A percentile compares a stretch with the other conserved stretches of the same genome.
These are phyloP conservation scores for Pichia sp. DNA, from an alignment of 1,139 yeast genomes.

Conservation along the genomic window DNA sequence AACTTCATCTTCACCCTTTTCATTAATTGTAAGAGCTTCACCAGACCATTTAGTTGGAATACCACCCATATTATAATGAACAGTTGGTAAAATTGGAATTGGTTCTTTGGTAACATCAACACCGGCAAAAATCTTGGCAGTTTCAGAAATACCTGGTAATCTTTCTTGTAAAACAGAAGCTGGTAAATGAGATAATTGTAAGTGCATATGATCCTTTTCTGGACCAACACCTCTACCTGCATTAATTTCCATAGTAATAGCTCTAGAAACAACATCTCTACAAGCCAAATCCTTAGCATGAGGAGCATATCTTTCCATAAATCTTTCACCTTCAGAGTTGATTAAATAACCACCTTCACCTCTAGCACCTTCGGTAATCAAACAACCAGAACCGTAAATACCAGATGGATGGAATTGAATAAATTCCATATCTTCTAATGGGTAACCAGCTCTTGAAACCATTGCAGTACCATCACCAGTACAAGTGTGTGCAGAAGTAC, in stretches of 20 bases:
- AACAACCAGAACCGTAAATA: slow-evolving; percentile 97
- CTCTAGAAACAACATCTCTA: slow-evolving; percentile 97
- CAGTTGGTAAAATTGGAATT: slow-evolving; percentile 96
- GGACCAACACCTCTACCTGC: slow-evolving; percentile 99
- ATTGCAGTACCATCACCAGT: slow-evolving; percentile 99
- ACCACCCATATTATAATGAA: slow-evolving; percentile 99
- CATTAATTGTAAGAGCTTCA: slow-evolving; percentile 80
- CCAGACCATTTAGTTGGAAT: slow-evolving; percentile 97
- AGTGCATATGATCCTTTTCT: slow-evolving; percentile 86
- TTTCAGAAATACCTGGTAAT: slow-evolving; percentile 98
- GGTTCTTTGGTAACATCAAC: slow-evolving; percentile 99
- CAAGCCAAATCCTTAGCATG: slow-evolving; percentile 97
- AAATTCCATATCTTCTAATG: slow-evolving; percentile 94
- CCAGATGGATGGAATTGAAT: slow-evolving; percentile 99
- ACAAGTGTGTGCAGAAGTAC: slow-evolving; percentile 99
- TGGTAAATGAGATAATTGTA: slow-evolving; percentile 93
- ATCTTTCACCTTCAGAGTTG: slow-evolving; percentile 97
- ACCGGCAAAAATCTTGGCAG: slow-evolving; percentile 98
- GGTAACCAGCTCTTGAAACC: slow-evolving; percentile 98
- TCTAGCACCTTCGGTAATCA: slow-evolving; percentile 98
- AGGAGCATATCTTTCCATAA: slow-evolving; percentile 99
- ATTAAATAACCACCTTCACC: slow-evolving; percentile 99
- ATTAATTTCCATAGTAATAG: slow-evolving; percentile 96
- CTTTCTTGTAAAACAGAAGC: slow-evolving; percentile 88
- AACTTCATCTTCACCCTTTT: slow-evolving; percentile 81